Evolutionary conservation across 2,329 filamentous ascomycete species (phyloP), one percentile per base, ranked within the genome.

Genomic region (Stemphylium beticola): DNA sequence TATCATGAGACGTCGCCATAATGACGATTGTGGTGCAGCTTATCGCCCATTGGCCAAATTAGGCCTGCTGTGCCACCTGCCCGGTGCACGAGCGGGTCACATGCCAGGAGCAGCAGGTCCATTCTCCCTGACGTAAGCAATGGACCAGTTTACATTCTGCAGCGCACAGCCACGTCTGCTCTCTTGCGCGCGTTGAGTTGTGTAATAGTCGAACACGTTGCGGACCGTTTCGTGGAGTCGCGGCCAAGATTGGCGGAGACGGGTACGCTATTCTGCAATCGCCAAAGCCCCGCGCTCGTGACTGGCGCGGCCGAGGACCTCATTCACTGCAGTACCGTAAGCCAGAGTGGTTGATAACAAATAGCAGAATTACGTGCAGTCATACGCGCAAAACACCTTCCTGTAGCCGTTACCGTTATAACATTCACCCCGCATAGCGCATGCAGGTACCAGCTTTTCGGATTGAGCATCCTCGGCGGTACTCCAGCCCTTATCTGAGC

Each of bases 391-490:
- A 39, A 37, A 49, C 48, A 57, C 61, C 54, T 58, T 47, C 59
- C 59, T 50, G 26, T 57, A 45, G 22, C 29, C 51, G 61, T 53
- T 60, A 62, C 57, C 17, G 50, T 20, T 45, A 42, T 38, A 26
- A 37, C 53, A 32, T 24, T 22, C 31, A 20, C 11, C 53, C 53
- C 36, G 53, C 52, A 44, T 29, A 33, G 29, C 49, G 47, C 53
- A 62, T 61, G 61, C 61, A 61, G 60, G 55, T 44, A 48, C 55
- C 46, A 36, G 26, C 33, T 36, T 36, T 26, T 14, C 34, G 49
- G 42, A 45, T 29, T 34, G 34, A 38, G 31, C 17, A n/a, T 51
- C 29, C 42, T 42, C 44, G 36, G 55, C 50, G 33, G 24, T 22
- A 38, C 29, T 42, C 38, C 33, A 49, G 46, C 31, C 41, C 51